Evolutionary conservation across 495 filamentous ascomycete genomes (phyloP).

Genomic region (Aspergillus bridgeri): DNA sequence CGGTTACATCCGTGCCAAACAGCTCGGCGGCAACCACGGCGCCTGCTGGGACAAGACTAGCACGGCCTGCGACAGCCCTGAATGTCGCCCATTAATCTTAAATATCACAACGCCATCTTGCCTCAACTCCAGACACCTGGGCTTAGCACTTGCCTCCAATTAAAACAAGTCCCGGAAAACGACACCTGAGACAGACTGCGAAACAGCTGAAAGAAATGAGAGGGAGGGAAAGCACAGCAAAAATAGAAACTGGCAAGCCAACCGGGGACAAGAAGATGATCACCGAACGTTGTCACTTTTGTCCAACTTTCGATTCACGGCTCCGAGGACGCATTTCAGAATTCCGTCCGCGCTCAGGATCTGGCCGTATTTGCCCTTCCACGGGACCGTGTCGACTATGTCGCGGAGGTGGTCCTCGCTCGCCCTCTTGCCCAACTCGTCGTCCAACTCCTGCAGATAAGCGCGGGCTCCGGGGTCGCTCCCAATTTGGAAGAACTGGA

Average conservation of each 20-base stretch:
- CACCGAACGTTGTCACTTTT: slow-evolving; percentile 23
- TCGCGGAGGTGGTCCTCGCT: slow-evolving; percentile 61
- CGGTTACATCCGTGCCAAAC: neutral
- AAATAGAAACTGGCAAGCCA: slow-evolving; percentile 12
- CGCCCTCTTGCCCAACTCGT: slow-evolving; percentile 57
- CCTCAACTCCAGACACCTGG: neutral
- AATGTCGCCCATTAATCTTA: neutral
- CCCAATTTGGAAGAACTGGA: slow-evolving; percentile 97
- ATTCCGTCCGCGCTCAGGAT: slow-evolving; percentile 64
- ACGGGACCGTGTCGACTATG: slow-evolving; percentile 92
- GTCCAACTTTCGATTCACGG: slow-evolving; percentile 33
- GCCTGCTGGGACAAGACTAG: neutral
- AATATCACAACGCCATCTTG: neutral
- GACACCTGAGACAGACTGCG: neutral
- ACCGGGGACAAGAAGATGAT: slow-evolving; percentile 14
- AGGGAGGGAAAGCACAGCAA: neutral
- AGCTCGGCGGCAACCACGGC: neutral
- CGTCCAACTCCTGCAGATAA: slow-evolving; percentile 73
- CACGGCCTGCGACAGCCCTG: neutral
- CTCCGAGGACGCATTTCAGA: slow-evolving; percentile 78
- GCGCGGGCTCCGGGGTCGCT: slow-evolving; percentile 60
- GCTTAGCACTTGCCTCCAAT: neutral
- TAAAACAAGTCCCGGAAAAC: neutral
- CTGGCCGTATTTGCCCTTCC: slow-evolving; percentile 43
- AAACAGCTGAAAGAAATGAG: neutral